phyloP scores from a whole-genome alignment of 768 basidiomycete genomes.

The Hortiboletus flavorubellus region DNA sequence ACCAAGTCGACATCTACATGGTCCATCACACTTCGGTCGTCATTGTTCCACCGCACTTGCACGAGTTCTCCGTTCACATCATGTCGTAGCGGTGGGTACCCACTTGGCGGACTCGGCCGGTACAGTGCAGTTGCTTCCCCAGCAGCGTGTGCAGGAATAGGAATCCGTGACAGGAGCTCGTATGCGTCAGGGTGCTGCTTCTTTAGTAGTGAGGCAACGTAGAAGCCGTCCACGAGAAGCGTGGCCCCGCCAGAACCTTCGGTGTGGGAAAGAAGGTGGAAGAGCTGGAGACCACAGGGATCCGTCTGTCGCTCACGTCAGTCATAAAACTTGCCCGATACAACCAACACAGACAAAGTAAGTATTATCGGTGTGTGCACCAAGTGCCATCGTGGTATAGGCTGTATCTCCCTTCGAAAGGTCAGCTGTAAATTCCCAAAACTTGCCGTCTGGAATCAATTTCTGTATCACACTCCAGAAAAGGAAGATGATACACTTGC shows the following conservation, averaged over 20 bases:
- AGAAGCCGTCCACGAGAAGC: slow-evolving; percentile 95
- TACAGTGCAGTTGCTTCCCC: slow-evolving; percentile 65
- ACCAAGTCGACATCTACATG: slow-evolving; percentile 56
- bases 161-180: slow-evolving; percentile 59
- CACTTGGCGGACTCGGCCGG: slow-evolving; percentile 50
- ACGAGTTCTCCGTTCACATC: slow-evolving; percentile 52
- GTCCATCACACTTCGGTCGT: slow-evolving; percentile 83
- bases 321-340: slow-evolving; percentile 3
- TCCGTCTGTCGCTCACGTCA: slow-evolving; percentile 58
- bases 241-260: slow-evolving; percentile 82
- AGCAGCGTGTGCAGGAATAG: slow-evolving; percentile 83
- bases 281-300: slow-evolving; percentile 92
- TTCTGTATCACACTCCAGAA: slow-evolving; percentile 30
- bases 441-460: slow-evolving; percentile 69
- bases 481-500: slow-evolving; percentile 27
- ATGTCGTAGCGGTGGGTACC: slow-evolving; percentile 72
- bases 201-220: slow-evolving; percentile 77
- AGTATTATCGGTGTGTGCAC: slow-evolving; percentile 78
- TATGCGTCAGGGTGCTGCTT: slow-evolving; percentile 71
- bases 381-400: slow-evolving; percentile 85
- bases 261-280: slow-evolving; percentile 86
- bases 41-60: slow-evolving; percentile 92
- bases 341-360: slow-evolving; percentile 37
- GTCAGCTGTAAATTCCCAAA: slow-evolving; percentile 97
- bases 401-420: slow-evolving; percentile 91